Evolutionary conservation across 2,329 filamentous ascomycete genomes (phyloP), one percentile per base, ranked within the genome.

Genomic region (Hirsutella rhossiliensis): DNA sequence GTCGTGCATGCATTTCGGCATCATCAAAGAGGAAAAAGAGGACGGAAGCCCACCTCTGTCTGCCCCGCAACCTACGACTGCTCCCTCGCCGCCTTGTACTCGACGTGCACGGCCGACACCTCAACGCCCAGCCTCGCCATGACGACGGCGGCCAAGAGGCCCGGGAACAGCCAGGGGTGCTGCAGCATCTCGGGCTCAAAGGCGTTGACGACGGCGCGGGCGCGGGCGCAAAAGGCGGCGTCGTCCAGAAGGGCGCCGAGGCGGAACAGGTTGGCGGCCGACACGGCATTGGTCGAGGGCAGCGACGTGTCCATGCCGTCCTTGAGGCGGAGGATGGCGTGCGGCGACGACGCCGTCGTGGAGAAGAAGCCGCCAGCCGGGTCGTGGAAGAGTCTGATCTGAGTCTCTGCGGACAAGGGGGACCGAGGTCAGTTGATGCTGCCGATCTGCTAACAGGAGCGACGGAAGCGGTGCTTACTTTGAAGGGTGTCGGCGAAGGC

Each of bases 221-320:
- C 88, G 42, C 80, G 71, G 42, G 68, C 67, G 0, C 71, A 72
- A 56, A 87, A 89, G 3, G 63, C 61, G 2, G 78, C 66, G 50
- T 87, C 79, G 40, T 78, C 75, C 0, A 94, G 69, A 2, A 94
- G 61, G 6, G 74, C 73, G 12, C 78, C 78, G 4, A 97, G 75
- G 1, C 87, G 80, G 64, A 92, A 84, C n/a, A 97, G 69, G 57
- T 97, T 97, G 15, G 78, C 75, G 0, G 87, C 85, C n/a, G 84
- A 84, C 6, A 90, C 76, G 34, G 87, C 87, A 58, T 98, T 98
- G 42, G 86, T 84, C 0, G 87, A 92, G 1, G 92, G 92, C 47
- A 92, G 83, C 2, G 87, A 82, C 5, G 87, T 87, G 62, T 98
- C 92, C 75, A 96, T 96, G 50, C 88, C 92, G 49, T 94, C 87